Conservation (phyloP, 1,139 yeast genomes). For the Blastobotrys indianensis region DNA sequence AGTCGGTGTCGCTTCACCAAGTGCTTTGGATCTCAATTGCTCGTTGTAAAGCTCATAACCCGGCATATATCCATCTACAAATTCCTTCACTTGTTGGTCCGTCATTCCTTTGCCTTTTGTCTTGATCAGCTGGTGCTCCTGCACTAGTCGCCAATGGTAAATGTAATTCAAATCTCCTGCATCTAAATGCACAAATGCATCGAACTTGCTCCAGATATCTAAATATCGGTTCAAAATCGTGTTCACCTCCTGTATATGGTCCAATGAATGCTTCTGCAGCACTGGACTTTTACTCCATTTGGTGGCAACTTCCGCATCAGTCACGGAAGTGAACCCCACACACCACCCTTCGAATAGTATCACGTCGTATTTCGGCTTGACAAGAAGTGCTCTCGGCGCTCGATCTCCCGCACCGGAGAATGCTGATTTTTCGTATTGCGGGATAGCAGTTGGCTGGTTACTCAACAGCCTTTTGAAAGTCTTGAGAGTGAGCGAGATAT, state of each 20-base stretch:
- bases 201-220: constrained; percentile 52
- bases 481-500: constrained; percentile 41
- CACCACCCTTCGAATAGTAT: constrained; percentile 94
- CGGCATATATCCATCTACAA: constrained; percentile 84
- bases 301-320: constrained; percentile 21
- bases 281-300: constrained; percentile 15
- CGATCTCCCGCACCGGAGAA: constrained; percentile 78
- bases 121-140: constrained; percentile 63
- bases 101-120: constrained; percentile 70
- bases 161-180: constrained; percentile 59
- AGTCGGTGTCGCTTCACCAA: no score
- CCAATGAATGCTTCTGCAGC: constrained; percentile 26
- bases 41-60: constrained; percentile 66
- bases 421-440: constrained; percentile 75
- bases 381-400: constrained; percentile 24
- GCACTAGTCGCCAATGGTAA: constrained; percentile 76
- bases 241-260: constrained; percentile 44
- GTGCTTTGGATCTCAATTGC: constrained; percentile 29
- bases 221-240: constrained; percentile 44
- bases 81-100: constrained; percentile 56
- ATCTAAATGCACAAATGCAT: constrained; percentile 56
- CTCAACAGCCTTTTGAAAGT: constrained; percentile 26
- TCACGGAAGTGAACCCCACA: constrained; percentile 59
- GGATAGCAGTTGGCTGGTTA: constrained; percentile 41
- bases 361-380: constrained; percentile 46